phyloP scores from a whole-genome alignment of 1,139 yeast genomes.

The Pichia sp. region DNA sequence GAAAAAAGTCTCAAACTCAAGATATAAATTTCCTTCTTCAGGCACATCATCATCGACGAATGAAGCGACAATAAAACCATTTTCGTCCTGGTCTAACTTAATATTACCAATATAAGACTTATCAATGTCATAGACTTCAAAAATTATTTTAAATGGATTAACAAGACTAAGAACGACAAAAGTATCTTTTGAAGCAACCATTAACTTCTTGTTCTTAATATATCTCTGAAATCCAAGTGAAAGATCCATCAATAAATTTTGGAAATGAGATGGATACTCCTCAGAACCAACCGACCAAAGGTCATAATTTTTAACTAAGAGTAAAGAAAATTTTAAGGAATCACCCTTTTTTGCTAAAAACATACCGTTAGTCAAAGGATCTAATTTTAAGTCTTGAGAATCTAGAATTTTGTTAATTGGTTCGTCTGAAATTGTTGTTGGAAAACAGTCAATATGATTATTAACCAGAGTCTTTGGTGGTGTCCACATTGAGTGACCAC shows the following conservation, averaged over 20 bases:
- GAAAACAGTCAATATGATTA: conserved; percentile 8
- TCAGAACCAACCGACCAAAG: conserved; percentile 1
- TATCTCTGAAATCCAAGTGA: conserved; percentile 17
- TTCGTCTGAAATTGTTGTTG: neutral
- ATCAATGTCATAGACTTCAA: conserved; percentile 19
- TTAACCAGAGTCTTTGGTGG: conserved; percentile 1
- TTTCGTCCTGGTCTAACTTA: conserved; percentile 15
- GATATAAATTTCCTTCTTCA: neutral
- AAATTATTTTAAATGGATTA: conserved; percentile 13
- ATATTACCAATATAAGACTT: conserved; percentile 18
- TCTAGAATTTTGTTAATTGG: neutral
- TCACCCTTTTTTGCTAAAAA: neutral
- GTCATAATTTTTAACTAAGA: conserved; percentile 6
- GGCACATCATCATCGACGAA: conserved; percentile 10
- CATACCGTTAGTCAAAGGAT: conserved; percentile 10
- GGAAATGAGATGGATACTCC: neutral
- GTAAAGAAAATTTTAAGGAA: neutral
- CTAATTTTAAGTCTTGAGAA: neutral
- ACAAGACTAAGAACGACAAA: neutral
- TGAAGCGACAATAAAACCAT: conserved; percentile 11
- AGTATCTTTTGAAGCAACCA: conserved; percentile 1
- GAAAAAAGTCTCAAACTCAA: neutral
- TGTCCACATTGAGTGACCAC: conserved; percentile 11
- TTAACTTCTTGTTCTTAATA: conserved; percentile 6
- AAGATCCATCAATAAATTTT: conserved; percentile 12